Base-by-base conservation (phyloP, 164 flowering plant species). In the Stephania yunnanensis region DNA sequence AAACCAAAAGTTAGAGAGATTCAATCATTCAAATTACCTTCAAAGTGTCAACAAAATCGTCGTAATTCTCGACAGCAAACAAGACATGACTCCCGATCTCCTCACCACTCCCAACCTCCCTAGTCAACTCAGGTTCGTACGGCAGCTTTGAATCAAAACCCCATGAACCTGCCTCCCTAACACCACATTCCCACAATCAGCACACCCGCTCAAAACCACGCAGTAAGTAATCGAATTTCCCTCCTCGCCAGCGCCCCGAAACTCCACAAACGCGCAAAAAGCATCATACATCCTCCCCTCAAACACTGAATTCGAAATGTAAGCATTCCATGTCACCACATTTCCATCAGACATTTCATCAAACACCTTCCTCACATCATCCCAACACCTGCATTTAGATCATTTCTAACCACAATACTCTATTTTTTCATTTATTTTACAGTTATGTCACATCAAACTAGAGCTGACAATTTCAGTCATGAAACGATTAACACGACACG, bases 121-220 rank as follows among this genome's bases (percentile, higher is more conserved):
- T 25, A 25, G 25, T 25, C 25, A 25, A 25, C 25, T 25, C 25
- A 25, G 25, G 25, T 25, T 25, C 25, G 0, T 25, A 0, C 25
- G 0, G 25, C 25, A 25, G 25, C 25, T 25, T 25, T 0, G 25
- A 25, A 25, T 25, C 25, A 25, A 25, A 75, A 80, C 83, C 45
- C 92, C 90, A 69, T 94, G 98, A 70, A 91, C 66, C 75, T 90
- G 92, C 22, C 82, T 52, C 72, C 97, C 97, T 31, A 83, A 80
- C 63, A 42, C 70, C 73, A 88, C 71, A 72, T 76, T 55, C 36
- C 42, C 30, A 1, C 80, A 70, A 76, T 91, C 98, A 1, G 95
- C 74, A 72, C 97, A 94, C 0, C 94, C 95, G 81, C 91, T 94
- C n/a, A 94, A 83, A 73, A 91, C 83, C 0, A 88, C 97, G 72